phyloP scores from a whole-genome alignment of 306 rosid genomes.

The Gillenia trifoliata region DNA sequence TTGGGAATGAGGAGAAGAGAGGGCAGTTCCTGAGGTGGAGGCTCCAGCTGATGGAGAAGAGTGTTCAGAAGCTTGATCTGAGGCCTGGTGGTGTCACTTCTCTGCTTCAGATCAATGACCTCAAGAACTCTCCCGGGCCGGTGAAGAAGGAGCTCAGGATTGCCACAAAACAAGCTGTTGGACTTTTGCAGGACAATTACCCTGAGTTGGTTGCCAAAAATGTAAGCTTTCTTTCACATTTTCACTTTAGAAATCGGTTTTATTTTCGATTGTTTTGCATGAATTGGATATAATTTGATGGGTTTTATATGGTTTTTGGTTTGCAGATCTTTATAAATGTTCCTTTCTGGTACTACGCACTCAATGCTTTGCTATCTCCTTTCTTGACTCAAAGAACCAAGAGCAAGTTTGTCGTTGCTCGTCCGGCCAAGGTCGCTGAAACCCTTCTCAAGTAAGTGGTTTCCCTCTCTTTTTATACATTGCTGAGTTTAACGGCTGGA shows the following conservation, averaged over 20 bases:
- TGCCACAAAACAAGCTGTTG: slow-evolving; percentile 79
- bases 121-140: slow-evolving; percentile 72
- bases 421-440: slow-evolving; percentile 41
- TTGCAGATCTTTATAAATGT: slow-evolving; percentile 79
- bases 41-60: slow-evolving; percentile 70
- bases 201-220: slow-evolving; percentile 90
- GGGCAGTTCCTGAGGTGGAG: slow-evolving; percentile 77
- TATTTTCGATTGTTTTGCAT: background rate
- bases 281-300: background rate
- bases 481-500: background rate
- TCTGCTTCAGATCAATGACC: slow-evolving; percentile 71
- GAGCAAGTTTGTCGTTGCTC: slow-evolving; percentile 53
- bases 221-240: slow-evolving; percentile 28
- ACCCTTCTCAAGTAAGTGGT: slow-evolving; percentile 42
- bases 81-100: slow-evolving; percentile 50
- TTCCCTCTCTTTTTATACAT: background rate
- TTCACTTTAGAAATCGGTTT: background rate
- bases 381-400: slow-evolving; percentile 84
- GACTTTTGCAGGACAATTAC: slow-evolving; percentile 78
- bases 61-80: slow-evolving; percentile 58
- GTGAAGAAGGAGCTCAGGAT: slow-evolving; percentile 64
- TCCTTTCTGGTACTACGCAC: slow-evolving; percentile 93
- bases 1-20: slow-evolving; percentile 76
- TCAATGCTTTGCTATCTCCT: slow-evolving; percentile 62
- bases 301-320: background rate